These are phyloP conservation scores for Boletellus deceptivus DNA, from an alignment of 1,284 basidiomycete species.

Conservation along the genomic window DNA sequence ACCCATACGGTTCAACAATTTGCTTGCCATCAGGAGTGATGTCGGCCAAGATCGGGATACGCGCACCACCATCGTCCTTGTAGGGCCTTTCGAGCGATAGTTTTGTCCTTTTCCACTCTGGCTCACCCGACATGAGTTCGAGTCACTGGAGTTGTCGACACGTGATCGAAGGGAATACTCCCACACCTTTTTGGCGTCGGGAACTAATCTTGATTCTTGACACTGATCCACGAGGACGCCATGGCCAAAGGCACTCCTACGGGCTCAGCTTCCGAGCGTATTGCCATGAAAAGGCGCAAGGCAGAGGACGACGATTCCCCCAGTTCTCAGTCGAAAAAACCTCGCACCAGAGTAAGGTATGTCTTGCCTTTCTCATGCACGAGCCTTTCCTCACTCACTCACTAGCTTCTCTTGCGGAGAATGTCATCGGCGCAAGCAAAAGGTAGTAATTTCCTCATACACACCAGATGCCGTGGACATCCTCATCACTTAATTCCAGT, in stretches of 20 bases:
- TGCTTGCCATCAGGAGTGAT: slow-evolving; percentile 67
- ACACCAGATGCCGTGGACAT: slow-evolving; percentile 8
- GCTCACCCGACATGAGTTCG: slow-evolving; percentile 34
- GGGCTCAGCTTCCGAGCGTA: slow-evolving; percentile 19
- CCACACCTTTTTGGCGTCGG: not conserved
- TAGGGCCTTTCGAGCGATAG: slow-evolving; percentile 75
- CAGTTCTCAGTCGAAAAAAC: slow-evolving; percentile 56
- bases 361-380: slow-evolving; percentile 10
- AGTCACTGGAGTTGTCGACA: slow-evolving; percentile 8
- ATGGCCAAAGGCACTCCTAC: slow-evolving; percentile 29
- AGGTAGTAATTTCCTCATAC: slow-evolving; percentile 42
- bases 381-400: slow-evolving; percentile 5
- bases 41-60: slow-evolving; percentile 62
- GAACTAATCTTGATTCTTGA: slow-evolving; percentile 20
- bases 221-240: slow-evolving; percentile 32
- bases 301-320: slow-evolving; percentile 55
- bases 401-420: slow-evolving; percentile 81
- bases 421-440: slow-evolving; percentile 81
- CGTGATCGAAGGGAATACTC: slow-evolving; percentile 24
- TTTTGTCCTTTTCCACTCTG: slow-evolving; percentile 56
- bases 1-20: slow-evolving; percentile 64
- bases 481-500: slow-evolving; percentile 44
- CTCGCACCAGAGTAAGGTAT: slow-evolving; percentile 71
- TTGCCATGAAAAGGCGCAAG: slow-evolving; percentile 56
- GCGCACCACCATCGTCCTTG: slow-evolving; percentile 67